These are phyloP conservation scores for Wolfiporia cocos DNA, from an alignment of 1,284 basidiomycete species.

Conservation along the genomic window DNA sequence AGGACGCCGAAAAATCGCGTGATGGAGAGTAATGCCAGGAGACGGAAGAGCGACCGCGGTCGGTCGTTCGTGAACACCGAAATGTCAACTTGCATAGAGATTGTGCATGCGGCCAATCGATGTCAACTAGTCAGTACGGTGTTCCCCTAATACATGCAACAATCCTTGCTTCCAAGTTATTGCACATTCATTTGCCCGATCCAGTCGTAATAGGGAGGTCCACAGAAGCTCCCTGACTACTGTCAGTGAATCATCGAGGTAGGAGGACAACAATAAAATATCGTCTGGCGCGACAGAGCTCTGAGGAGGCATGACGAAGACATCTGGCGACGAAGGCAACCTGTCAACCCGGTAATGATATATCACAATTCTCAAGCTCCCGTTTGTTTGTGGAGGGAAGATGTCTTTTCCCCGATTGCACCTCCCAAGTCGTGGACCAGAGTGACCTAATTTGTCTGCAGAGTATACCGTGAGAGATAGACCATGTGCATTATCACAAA, in stretches of 20 bases:
- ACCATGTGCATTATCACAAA: constrained; percentile 33
- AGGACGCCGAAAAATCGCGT: constrained; percentile 66
- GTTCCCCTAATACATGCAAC: background rate
- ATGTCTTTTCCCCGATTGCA: constrained; percentile 14
- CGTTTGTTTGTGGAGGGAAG: too few species aligned
- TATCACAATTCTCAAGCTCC: too few species aligned
- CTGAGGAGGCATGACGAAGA: too few species aligned
- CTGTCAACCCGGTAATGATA: constrained; percentile 27
- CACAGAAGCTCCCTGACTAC: constrained; percentile 35
- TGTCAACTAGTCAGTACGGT: too few species aligned
- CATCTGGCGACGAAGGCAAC: too few species aligned
- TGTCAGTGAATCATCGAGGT: constrained; percentile 3
- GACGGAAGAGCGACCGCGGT: constrained; percentile 58
- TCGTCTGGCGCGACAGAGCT: background rate
- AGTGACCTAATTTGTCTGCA: too few species aligned
- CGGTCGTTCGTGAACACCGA: constrained; percentile 80
- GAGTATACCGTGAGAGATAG: constrained; percentile 29
- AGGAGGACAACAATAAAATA: too few species aligned
- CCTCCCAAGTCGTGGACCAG: too few species aligned
- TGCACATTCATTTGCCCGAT: constrained; percentile 48
- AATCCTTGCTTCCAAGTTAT: too few species aligned
- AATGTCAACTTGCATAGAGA: constrained; percentile 59
- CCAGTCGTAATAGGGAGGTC: constrained; percentile 51
- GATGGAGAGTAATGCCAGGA: constrained; percentile 54
- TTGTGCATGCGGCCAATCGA: too few species aligned